A percentile compares a stretch with the other conserved stretches of the same genome.
These are phyloP conservation scores for Clarkia xantiana DNA, from an alignment of 345 rosid genomes.

Conservation along the genomic window DNA sequence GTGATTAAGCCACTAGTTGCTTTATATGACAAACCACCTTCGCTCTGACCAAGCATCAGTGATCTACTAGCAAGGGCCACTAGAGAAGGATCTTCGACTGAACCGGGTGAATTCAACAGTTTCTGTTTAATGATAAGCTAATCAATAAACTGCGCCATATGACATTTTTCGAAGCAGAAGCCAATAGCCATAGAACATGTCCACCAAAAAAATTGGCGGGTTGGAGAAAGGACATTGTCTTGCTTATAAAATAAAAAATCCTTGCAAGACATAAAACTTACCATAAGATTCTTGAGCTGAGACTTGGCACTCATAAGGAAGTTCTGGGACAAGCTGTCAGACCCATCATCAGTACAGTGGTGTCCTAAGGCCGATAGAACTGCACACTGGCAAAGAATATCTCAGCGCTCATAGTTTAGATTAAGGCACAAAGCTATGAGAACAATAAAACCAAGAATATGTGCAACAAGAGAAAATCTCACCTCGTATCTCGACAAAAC, in stretches of 20 bases:
- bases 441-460: slow-evolving; percentile 1
- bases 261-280: slow-evolving; percentile 21
- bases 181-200: too few species aligned
- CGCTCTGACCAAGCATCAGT: slow-evolving; percentile 54
- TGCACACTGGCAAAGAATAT: slow-evolving; percentile 41
- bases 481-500: slow-evolving; percentile 92
- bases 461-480: slow-evolving; percentile 2
- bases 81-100: slow-evolving; percentile 84
- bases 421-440: slow-evolving; percentile 2
- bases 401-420: slow-evolving; percentile 9
- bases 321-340: slow-evolving; percentile 20
- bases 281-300: slow-evolving; percentile 76
- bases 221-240: too few species aligned
- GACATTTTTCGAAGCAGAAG: background rate
- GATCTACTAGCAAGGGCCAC: slow-evolving; percentile 54
- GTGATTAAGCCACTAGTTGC: slow-evolving; percentile 58
- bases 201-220: too few species aligned
- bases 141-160: slow-evolving; percentile 1
- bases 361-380: slow-evolving; percentile 51
- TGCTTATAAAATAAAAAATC: too few species aligned
- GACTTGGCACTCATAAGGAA: slow-evolving; percentile 45
- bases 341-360: slow-evolving; percentile 28
- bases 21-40: slow-evolving; percentile 68
- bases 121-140: slow-evolving; percentile 45
- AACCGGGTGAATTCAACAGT: slow-evolving; percentile 51